Conservation (phyloP, 2,329 filamentous ascomycete species). For the Mycocentrospora acerina region DNA sequence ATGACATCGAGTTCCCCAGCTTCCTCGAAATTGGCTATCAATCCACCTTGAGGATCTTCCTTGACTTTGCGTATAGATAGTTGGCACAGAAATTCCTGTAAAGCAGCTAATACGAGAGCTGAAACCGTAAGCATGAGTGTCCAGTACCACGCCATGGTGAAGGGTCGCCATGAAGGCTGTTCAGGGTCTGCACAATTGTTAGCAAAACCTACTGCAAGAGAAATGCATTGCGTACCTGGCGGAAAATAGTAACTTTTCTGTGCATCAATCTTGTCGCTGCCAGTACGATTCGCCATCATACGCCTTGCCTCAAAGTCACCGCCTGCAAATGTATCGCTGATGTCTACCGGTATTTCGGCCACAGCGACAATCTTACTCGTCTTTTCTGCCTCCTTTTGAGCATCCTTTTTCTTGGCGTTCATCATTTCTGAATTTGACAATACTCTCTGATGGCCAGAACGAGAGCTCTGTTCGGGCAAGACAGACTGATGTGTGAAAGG, state of each 20-base stretch:
- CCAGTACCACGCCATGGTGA: conserved; percentile 43
- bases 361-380: conserved; percentile 48
- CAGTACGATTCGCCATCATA: conserved; percentile 20
- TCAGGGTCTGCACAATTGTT: conserved; percentile 31
- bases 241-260: conserved; percentile 45
- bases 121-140: conserved; percentile 35
- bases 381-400: conserved; percentile 46
- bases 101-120: conserved; percentile 34
- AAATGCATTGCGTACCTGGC: conserved; percentile 14
- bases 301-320: conserved; percentile 35
- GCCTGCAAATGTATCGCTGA: conserved; percentile 44
- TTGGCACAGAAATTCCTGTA: conserved; percentile 43
- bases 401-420: conserved; percentile 32
- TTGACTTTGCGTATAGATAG: conserved; percentile 27
- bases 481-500: conserved; percentile 30
- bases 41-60: conserved; percentile 22
- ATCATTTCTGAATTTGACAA: conserved; percentile 19
- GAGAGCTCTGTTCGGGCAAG: conserved; percentile 10
- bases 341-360: conserved; percentile 44
- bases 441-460: conserved; percentile 23
- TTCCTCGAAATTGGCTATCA: conserved; percentile 34
- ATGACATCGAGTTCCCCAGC: conserved; percentile 26
- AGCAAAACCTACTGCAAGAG: neutral
- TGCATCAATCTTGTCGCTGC: conserved; percentile 17
- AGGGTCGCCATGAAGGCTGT: conserved; percentile 43